phyloP scores from a whole-genome alignment of 2,329 filamentous ascomycete genomes.

The Stagonosporopsis tanaceti region DNA sequence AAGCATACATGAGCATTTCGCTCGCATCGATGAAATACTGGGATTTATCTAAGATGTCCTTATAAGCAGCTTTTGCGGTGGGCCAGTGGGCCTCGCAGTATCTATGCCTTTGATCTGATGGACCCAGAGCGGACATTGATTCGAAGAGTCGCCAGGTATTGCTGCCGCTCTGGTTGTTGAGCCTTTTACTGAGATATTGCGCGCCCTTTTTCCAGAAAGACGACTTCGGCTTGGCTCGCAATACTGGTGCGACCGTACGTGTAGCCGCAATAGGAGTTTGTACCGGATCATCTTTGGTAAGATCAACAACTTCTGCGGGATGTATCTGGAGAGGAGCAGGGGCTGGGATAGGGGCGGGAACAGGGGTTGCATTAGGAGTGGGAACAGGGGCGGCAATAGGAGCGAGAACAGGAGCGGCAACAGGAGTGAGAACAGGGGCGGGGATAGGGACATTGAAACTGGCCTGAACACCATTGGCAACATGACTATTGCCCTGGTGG shows the following conservation, averaged over 20 bases:
- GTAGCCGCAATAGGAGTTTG: background rate
- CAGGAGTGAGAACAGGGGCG: background rate
- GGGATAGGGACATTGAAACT: background rate
- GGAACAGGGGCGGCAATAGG: background rate
- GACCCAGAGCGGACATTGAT: background rate
- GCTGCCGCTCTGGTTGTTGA: background rate
- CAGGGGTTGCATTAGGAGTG: background rate
- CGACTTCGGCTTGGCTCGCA: background rate
- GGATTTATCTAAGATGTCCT: constrained; percentile 1
- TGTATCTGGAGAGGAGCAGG: background rate
- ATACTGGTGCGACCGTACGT: background rate
- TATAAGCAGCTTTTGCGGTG: background rate
- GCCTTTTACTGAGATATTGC: background rate
- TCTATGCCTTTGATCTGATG: background rate
- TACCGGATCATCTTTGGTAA: background rate
- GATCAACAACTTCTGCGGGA: background rate
- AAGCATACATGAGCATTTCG: constrained; percentile 1
- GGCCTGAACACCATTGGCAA: background rate
- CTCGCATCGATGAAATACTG: constrained; percentile 2
- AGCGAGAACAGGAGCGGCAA: background rate
- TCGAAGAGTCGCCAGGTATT: background rate
- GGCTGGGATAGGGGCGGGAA: background rate
- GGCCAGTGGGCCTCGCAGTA: constrained; percentile 7
- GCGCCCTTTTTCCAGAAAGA: background rate
- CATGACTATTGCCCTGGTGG: background rate